These are phyloP conservation scores for Phytophthora fragariae DNA, from an alignment of 352 stramenopile species.

Conservation along the genomic window DNA sequence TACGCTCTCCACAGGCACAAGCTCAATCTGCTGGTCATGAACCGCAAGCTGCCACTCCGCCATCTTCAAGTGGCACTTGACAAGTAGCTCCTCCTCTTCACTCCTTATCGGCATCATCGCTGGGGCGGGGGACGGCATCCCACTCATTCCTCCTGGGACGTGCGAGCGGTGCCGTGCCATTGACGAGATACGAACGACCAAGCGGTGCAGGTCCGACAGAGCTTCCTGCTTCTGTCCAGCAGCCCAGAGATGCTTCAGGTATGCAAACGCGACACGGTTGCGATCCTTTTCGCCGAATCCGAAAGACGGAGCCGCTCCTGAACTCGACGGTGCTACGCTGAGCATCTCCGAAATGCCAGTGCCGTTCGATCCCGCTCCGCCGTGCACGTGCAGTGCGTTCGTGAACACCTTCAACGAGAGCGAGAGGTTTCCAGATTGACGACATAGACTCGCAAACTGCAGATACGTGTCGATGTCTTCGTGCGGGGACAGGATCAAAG, in stretches of 20 bases:
- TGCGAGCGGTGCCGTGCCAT: conserved; percentile 39
- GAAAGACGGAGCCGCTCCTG: conserved; percentile 61
- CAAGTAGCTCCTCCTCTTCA: conserved; percentile 80
- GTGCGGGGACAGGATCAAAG: conserved; percentile 83
- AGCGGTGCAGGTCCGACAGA: conserved; percentile 80
- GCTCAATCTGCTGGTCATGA: conserved; percentile 83
- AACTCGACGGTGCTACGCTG: conserved; percentile 65
- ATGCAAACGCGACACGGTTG: conserved; percentile 94
- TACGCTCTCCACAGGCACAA: conserved; percentile 77
- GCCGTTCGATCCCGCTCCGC: conserved; percentile 24
- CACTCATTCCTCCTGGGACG: conserved; percentile 19
- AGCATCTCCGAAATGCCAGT: conserved; percentile 48
- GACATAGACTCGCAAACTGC: conserved; percentile 93
- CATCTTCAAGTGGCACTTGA: conserved; percentile 87
- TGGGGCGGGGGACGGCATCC: conserved; percentile 33
- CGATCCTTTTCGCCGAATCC: conserved; percentile 91
- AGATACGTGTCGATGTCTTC: conserved; percentile 94
- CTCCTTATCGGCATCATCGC: conserved; percentile 38
- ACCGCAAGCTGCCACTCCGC: conserved; percentile 88
- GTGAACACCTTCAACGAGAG: conserved; percentile 91
- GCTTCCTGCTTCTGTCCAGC: conserved; percentile 91
- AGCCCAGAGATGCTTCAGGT: conserved; percentile 95
- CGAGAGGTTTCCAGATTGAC: conserved; percentile 86
- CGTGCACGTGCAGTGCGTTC: conserved; percentile 72
- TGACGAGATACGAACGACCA: conserved; percentile 81